These are phyloP conservation scores for Setomelanomma holmii DNA, from an alignment of 2,329 filamentous ascomycete species.

Conservation along the genomic window DNA sequence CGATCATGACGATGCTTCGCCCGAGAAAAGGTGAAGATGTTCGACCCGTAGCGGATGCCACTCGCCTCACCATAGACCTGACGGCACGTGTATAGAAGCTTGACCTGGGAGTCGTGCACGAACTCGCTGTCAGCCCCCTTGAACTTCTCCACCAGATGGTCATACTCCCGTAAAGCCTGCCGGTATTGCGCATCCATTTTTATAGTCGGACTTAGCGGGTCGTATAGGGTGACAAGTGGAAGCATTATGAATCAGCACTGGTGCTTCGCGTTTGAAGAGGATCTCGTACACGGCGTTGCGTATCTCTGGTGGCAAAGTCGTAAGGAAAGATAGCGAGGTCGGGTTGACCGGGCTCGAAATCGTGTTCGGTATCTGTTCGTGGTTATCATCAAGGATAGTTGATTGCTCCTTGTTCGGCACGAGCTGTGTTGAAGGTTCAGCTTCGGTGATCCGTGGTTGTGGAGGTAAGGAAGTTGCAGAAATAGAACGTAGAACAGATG, in stretches of 20 bases:
- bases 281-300: background rate
- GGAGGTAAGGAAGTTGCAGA: too few relatives aligned
- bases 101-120: background rate
- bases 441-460: too few relatives aligned
- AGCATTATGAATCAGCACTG: background rate
- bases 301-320: slow-evolving; percentile 4
- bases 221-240: background rate
- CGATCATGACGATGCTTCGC: background rate
- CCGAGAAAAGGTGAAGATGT: background rate
- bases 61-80: background rate
- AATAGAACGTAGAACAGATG: too few relatives aligned
- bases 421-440: background rate
- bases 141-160: background rate
- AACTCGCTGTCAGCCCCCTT: background rate
- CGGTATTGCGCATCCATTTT: background rate
- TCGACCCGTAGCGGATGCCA: background rate
- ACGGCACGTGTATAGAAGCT: background rate
- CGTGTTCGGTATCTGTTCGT: background rate
- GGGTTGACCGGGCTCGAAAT: slow-evolving; percentile 4
- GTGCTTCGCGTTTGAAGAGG: background rate
- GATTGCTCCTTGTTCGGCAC: background rate
- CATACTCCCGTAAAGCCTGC: background rate
- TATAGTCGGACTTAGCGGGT: background rate
- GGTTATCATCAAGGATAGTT: background rate
- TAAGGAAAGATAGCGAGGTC: slow-evolving; percentile 6